phyloP scores from a whole-genome alignment of 225 moss, liverwort and hornwort species.

The Sphagnum contortum region DNA sequence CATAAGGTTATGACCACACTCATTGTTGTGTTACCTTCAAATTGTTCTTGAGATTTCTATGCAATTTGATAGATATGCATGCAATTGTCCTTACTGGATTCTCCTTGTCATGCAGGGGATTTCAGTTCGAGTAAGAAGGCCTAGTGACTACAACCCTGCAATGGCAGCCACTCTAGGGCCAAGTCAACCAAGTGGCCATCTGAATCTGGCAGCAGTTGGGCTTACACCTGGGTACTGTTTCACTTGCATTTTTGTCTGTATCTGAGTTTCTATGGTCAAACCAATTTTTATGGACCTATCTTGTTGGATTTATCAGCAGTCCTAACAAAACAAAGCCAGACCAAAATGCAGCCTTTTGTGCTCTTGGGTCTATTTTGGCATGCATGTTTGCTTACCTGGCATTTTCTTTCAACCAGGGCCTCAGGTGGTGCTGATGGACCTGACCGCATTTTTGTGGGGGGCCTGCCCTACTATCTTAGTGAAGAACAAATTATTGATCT shows the following conservation, averaged over 20 bases:
- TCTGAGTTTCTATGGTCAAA: not conserved
- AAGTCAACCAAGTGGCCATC: conserved; percentile 92
- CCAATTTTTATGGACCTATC: not conserved
- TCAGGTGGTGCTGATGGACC: conserved; percentile 86
- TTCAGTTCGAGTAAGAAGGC: conserved; percentile 94
- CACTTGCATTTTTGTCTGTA: not conserved
- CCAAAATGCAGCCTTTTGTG: too few species aligned
- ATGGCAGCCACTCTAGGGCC: conserved; percentile 99
- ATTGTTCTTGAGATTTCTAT: not conserved
- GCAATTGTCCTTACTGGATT: conserved; percentile 6
- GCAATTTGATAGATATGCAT: not conserved
- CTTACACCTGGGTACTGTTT: conserved; percentile 81
- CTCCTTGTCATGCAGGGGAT: conserved; percentile 61
- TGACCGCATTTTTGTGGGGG: conserved; percentile 93
- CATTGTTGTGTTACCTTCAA: not conserved
- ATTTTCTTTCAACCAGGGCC: conserved; percentile 28
- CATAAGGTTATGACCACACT: too few species aligned
- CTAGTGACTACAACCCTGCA: conserved; percentile 99
- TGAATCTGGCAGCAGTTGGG: conserved; percentile 92
- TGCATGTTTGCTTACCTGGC: too few species aligned
- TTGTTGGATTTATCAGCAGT: too few species aligned
- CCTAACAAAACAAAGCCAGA: too few species aligned
- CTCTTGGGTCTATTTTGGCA: too few species aligned
- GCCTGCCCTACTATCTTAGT: conserved; percentile 80
- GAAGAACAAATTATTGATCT: conserved; percentile 98